Evolutionary conservation across 352 stramenopile genomes (phyloP).

Genomic region (Phytophthora sp.): DNA sequence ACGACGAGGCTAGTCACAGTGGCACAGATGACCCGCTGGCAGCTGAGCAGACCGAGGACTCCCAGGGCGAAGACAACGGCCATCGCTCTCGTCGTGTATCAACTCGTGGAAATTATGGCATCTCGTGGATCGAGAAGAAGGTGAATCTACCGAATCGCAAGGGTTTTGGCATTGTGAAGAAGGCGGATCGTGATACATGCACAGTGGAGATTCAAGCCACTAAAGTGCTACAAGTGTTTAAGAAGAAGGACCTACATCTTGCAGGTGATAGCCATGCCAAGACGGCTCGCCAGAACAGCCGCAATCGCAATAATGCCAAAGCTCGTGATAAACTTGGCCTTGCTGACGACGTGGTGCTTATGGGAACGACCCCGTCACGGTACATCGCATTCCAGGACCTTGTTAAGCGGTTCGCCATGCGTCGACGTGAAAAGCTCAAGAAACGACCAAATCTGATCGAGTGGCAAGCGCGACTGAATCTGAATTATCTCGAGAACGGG

Average conservation of each 20-base stretch:
- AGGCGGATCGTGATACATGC: constrained; percentile 84
- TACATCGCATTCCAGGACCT: constrained; percentile 87
- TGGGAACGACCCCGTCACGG: constrained; percentile 81
- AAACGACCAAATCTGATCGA: constrained; percentile 85
- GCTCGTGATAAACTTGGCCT: constrained; percentile 76
- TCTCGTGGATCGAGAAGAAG: constrained; percentile 89
- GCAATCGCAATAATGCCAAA: constrained; percentile 76
- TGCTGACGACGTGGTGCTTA: constrained; percentile 74
- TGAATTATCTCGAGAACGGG: constrained; percentile 65
- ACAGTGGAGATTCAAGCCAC: constrained; percentile 79
- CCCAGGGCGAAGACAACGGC: constrained; percentile 77
- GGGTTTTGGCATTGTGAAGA: constrained; percentile 81
- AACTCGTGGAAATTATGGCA: constrained; percentile 82
- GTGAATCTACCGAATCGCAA: constrained; percentile 83
- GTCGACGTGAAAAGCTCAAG: constrained; percentile 83
- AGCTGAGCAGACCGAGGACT: constrained; percentile 75
- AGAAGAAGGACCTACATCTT: constrained; percentile 88
- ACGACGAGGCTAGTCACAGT: constrained; percentile 57
- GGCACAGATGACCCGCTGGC: constrained; percentile 54
- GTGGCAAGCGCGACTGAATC: constrained; percentile 75
- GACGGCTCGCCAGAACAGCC: constrained; percentile 55
- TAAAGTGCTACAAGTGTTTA: constrained; percentile 83
- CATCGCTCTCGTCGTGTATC: constrained; percentile 75
- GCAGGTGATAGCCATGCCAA: constrained; percentile 65
- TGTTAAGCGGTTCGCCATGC: constrained; percentile 85